Base-by-base conservation (phyloP, 148 eudicot genomes). In the Persicaria maculosa region DNA sequence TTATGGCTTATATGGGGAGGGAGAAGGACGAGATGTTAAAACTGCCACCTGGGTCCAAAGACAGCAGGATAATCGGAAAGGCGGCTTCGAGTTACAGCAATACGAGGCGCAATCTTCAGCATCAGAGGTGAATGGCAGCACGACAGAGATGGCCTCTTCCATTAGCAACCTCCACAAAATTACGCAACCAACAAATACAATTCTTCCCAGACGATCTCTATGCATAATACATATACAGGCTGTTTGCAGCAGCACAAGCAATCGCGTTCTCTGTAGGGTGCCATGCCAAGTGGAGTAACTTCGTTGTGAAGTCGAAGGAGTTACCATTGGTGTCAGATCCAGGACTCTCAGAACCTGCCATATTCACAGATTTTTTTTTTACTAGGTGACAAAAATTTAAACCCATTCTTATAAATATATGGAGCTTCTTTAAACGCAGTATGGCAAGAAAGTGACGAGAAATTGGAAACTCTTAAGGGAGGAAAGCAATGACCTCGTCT, bases 171-270 rank as follows among this genome's bases (percentile, higher is more conserved):
- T 65, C 79, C 75, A 76, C 75, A 77, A 77, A 25, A 48, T 55
- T 68, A 50, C 72, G 47, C 78, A 22, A 68, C 68, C 79, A 31
- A 70, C 22, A 65, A 43, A 48, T 45, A 48, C 65, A 54, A 22
- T 65, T 46, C 40, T 55, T 62, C 68, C 78, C 17, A 53, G 71
- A 69, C 72, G 61, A 74, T 50, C 69, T 72, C 71, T 84, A 89
- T 71, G 93, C 93, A 78, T 89, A 85, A 75, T 89, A 89, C 93
- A 89, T 89, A 82, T 89, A 89, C 90, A 89, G 79, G 81, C 93
- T 89, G 85, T 89, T 89, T 72, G 90, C 87, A 82, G 93, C 93
- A 81, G 93, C 93, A 87, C 93, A 89, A 58, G 93, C 93, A 67
- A 89, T 84, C 44, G 86, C 82, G 77, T 87, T 89, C 81, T 89